These are phyloP conservation scores for Termitomyces sp. DNA, from an alignment of 768 basidiomycete genomes.

Conservation along the genomic window DNA sequence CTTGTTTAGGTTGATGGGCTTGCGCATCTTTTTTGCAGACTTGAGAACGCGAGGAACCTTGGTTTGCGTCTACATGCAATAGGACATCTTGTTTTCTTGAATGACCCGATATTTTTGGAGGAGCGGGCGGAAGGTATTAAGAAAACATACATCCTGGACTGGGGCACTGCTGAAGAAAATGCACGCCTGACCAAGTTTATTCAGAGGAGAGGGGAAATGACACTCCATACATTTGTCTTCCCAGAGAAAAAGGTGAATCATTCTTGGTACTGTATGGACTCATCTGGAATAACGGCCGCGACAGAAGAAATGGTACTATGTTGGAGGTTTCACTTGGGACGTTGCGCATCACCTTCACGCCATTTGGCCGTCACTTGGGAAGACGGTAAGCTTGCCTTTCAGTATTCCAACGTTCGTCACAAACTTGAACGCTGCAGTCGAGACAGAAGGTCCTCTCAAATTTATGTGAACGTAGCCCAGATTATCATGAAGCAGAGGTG, in stretches of 20 bases:
- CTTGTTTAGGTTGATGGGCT: not conserved
- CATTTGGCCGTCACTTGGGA: slow-evolving; percentile 40
- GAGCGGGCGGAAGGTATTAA: slow-evolving; percentile 24
- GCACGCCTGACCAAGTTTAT: slow-evolving; percentile 31
- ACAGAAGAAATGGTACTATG: slow-evolving; percentile 49
- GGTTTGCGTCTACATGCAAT: slow-evolving; percentile 42
- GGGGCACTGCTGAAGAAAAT: slow-evolving; percentile 40
- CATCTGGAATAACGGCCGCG: slow-evolving; percentile 4
- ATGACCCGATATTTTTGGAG: slow-evolving; percentile 58
- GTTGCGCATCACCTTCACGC: slow-evolving; percentile 23
- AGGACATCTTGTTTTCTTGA: slow-evolving; percentile 44
- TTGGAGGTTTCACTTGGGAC: slow-evolving; percentile 49
- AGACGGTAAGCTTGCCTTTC: slow-evolving; percentile 28
- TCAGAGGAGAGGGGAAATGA: slow-evolving; percentile 11
- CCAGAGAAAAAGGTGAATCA: slow-evolving; percentile 41
- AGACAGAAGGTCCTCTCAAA: slow-evolving; percentile 33
- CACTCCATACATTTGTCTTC: slow-evolving; percentile 52
- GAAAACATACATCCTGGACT: slow-evolving; percentile 50
- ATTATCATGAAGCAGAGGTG: slow-evolving; percentile 33
- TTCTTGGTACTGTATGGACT: not conserved
- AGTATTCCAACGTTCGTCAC: not conserved
- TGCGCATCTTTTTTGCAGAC: slow-evolving; percentile 23
- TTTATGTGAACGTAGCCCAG: slow-evolving; percentile 33
- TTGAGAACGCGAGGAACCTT: slow-evolving; percentile 35
- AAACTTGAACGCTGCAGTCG: slow-evolving; percentile 23